These are phyloP conservation scores for Podospora bellae-mahoneyi DNA, from an alignment of 495 filamentous ascomycete genomes.

Conservation along the genomic window DNA sequence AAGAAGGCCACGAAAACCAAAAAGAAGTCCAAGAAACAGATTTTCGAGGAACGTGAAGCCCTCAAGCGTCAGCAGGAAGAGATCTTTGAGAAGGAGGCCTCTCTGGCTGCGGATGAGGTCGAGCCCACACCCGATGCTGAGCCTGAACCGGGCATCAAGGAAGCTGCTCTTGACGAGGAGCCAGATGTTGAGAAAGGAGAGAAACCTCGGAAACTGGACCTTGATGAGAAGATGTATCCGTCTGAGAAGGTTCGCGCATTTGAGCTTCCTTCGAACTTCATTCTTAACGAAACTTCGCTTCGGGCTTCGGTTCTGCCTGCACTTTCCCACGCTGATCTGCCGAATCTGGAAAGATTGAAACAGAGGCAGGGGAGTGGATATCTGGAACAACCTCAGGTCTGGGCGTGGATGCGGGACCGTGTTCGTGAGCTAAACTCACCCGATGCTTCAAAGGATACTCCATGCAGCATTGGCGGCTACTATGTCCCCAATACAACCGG, in stretches of 20 bases:
- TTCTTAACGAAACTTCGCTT: constrained; percentile 36
- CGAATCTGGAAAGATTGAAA: constrained; percentile 71
- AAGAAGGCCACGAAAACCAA: constrained; percentile 53
- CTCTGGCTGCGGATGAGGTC: constrained; percentile 30
- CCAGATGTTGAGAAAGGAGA: constrained; percentile 21
- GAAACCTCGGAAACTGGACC: constrained; percentile 20
- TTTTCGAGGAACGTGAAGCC: constrained; percentile 65
- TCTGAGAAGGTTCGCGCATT: constrained; percentile 25
- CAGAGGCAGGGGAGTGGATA: constrained; percentile 63
- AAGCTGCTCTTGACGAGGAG: constrained; percentile 16
- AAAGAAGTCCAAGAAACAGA: constrained; percentile 71
- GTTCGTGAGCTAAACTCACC: constrained; percentile 75
- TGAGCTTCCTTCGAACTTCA: constrained; percentile 31
- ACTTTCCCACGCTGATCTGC: constrained; percentile 74
- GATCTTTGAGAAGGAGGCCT: constrained; percentile 38
- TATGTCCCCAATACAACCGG: constrained; percentile 84
- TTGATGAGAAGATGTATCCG: constrained; percentile 42
- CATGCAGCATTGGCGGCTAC: constrained; percentile 71
- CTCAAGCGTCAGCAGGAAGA: constrained; percentile 50
- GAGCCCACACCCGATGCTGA: constrained; percentile 21
- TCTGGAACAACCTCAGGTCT: constrained; percentile 65
- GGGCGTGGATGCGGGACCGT: constrained; percentile 88
- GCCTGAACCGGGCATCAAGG: constrained; percentile 4
- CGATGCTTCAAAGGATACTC: constrained; percentile 40
- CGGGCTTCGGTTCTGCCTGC: constrained; percentile 15